Conservation (phyloP, 73 alveolate species). For the Tetrahymena malaccensis region DNA sequence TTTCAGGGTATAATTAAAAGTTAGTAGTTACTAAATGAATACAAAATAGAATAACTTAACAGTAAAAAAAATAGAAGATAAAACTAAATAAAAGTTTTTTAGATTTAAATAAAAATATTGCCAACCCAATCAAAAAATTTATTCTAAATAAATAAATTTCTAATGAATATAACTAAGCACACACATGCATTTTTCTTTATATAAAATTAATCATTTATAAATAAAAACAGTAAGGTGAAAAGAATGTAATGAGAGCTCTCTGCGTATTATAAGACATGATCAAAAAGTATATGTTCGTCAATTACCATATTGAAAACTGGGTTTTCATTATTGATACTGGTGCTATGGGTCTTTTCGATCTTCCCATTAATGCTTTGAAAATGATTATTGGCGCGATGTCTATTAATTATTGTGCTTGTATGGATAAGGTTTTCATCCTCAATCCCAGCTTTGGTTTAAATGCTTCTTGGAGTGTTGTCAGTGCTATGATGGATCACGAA, state of each 20-base stretch:
- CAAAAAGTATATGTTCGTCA: slow-evolving; percentile 11
- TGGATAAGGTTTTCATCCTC: slow-evolving; percentile 22
- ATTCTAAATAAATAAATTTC: too few species aligned
- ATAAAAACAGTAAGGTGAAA: neutral
- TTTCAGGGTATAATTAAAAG: too few species aligned
- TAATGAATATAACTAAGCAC: too few species aligned
- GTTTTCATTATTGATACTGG: slow-evolving; percentile 39
- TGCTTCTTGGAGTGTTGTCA: slow-evolving; percentile 39
- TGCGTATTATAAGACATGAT: slow-evolving; percentile 15
- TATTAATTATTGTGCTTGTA: slow-evolving; percentile 36
- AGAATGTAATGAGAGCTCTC: slow-evolving; percentile 16
- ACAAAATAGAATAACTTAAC: too few species aligned
- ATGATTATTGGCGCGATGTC: slow-evolving; percentile 12
- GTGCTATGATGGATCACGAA: slow-evolving; percentile 38
- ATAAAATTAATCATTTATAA: too few species aligned
- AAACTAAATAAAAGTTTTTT: too few species aligned
- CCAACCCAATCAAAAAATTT: too few species aligned
- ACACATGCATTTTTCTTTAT: too few species aligned
- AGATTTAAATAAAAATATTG: too few species aligned
- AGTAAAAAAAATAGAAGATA: too few species aligned
- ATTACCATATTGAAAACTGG: slow-evolving; percentile 30
- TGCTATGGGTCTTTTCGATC: slow-evolving; percentile 9
- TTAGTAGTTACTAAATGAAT: too few species aligned
- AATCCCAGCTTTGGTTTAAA: slow-evolving; percentile 20
- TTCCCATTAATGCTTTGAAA: slow-evolving; percentile 30